phyloP scores from a whole-genome alignment of 768 basidiomycete species.

The Daedaleopsis sinensis region DNA sequence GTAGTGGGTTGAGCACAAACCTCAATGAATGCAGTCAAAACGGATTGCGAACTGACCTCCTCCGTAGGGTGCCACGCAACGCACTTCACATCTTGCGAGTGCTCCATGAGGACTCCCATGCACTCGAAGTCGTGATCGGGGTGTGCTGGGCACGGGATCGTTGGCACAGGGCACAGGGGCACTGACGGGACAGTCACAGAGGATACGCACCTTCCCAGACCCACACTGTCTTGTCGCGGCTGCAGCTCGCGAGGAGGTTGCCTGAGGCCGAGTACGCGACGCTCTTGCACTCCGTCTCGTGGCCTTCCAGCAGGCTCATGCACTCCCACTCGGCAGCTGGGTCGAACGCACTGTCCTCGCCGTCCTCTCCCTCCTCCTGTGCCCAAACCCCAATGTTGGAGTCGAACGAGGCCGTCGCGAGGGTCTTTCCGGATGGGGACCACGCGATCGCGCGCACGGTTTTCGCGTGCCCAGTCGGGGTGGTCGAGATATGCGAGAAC shows the following conservation, averaged over 20 bases:
- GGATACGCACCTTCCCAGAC: slow-evolving; percentile 88
- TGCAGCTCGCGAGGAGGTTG: slow-evolving; percentile 88
- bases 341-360: slow-evolving; percentile 28
- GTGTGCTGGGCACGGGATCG: slow-evolving; percentile 54
- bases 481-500: slow-evolving; percentile 63
- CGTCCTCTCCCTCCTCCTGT: slow-evolving; percentile 52
- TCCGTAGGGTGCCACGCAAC: slow-evolving; percentile 95
- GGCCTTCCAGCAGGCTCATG: slow-evolving; percentile 84
- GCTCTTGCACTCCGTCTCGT: slow-evolving; percentile 96
- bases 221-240: slow-evolving; percentile 98
- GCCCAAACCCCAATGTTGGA: slow-evolving; percentile 93
- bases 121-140: slow-evolving; percentile 95
- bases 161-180: background rate
- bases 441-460: slow-evolving; percentile 88
- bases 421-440: slow-evolving; percentile 82
- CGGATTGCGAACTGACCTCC: slow-evolving; percentile 58
- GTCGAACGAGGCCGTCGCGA: slow-evolving; percentile 95
- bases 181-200: background rate
- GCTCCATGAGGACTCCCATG: slow-evolving; percentile 94
- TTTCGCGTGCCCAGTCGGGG: slow-evolving; percentile 84
- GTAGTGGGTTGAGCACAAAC: slow-evolving; percentile 12
- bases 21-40: slow-evolving; percentile 3
- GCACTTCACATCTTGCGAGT: slow-evolving; percentile 93
- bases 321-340: slow-evolving; percentile 69
- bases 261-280: slow-evolving; percentile 82